Evolutionary conservation across 345 rosid genomes (phyloP).

Genomic region (Aquilaria sinensis): DNA sequence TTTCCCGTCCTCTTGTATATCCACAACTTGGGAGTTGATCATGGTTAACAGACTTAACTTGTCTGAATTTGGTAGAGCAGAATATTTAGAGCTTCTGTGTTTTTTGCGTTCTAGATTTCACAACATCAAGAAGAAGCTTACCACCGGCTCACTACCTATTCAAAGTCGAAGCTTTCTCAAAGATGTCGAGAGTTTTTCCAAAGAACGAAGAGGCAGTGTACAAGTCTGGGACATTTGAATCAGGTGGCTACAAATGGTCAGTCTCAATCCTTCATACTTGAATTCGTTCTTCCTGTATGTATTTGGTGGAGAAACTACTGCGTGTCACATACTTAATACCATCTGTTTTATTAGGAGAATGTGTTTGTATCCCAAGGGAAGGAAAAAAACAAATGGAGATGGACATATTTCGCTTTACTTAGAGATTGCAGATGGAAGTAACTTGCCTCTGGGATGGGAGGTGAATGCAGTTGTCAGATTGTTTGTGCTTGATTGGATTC

Average conservation of each 20-base stretch:
- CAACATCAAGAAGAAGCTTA: no score
- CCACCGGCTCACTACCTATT: constrained; percentile 47
- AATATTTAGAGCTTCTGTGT: no score
- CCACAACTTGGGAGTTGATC: no score
- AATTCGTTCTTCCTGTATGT: background rate
- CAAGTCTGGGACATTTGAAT: constrained; percentile 56
- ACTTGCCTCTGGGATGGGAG: constrained; percentile 18
- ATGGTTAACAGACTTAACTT: no score
- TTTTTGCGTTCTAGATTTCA: no score
- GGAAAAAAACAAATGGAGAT: background rate
- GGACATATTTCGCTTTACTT: no score
- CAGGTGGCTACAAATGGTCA: constrained; percentile 72
- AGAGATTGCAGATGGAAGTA: constrained; percentile 1
- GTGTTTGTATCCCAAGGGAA: constrained; percentile 29
- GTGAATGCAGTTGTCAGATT: constrained; percentile 11
- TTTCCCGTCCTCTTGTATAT: no score
- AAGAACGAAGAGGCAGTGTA: constrained; percentile 37
- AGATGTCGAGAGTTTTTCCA: constrained; percentile 12
- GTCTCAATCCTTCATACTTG: background rate
- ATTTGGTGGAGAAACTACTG: background rate
- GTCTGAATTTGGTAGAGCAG: no score
- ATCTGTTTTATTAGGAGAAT: constrained; percentile 22
- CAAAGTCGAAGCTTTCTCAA: constrained; percentile 43
- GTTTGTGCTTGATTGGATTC: constrained; percentile 9
- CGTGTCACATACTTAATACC: background rate